Evolutionary conservation across 108 stramenopile genomes (phyloP), one percentile per base, ranked within the genome.

Genomic region (Skeletonema tropicum): DNA sequence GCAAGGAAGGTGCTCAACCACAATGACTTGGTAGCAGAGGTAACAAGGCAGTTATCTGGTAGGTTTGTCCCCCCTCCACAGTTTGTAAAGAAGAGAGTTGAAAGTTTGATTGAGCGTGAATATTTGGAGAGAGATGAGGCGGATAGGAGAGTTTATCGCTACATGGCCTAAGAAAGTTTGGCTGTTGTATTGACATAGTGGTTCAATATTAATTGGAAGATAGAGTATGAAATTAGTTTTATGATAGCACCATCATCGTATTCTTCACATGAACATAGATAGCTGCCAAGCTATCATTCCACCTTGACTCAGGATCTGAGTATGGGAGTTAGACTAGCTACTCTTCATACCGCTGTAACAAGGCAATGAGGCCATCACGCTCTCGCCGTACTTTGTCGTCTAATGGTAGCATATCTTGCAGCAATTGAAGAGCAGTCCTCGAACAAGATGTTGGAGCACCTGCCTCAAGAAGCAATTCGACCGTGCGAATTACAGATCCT

Each of bases 31-130:
- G 89, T 98, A 64, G 95, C 95, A 1, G 97, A 98, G 84, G 94
- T 94, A n/a, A 95, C 90, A 0, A 76, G 82, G 39, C 93, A 96
- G 75, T 83, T 98, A 38, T 85, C 83, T 30, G 84, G 83, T 33
- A 86, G 96, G 12, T 98, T 98, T 74, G 74, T 83, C 7, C 97
- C 97, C 5, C 69, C 93, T 11, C 97, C 97, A 0, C 88, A 91
- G 52, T 94, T 95, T 69, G 87, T 99, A 73, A 98, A 98, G 89
- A 97, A 97, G 75, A 78, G 98, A 26, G 95, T 98, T 61, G 98
- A 99, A 72, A 88, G 92, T 69, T 88, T 98, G 60, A 97, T 99
- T 66, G 98, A 99, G 61, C 81, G 98, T 26, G 98, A 99, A 71
- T 99, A 99, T 75, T 77, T 99, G 73, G 96, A 98, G 77, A 90